Conservation (phyloP, 345 rosid species). For the Limnanthes douglasii region DNA sequence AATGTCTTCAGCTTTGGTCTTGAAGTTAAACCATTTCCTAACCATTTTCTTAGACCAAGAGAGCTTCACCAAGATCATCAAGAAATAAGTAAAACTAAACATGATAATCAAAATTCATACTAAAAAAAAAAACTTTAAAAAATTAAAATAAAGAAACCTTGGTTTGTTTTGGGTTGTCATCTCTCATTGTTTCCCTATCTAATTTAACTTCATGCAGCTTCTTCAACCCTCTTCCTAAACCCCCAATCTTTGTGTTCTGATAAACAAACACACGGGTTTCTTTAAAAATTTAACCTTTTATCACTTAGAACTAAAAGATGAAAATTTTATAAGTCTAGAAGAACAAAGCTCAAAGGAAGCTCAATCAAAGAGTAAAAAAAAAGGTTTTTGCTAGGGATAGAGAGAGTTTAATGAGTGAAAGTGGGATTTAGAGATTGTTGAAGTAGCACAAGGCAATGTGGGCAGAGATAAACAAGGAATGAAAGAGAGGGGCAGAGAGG, state of each 20-base stretch:
- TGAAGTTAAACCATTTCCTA: constrained; percentile 88
- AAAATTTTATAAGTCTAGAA: constrained; percentile 6
- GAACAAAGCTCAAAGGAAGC: constrained; percentile 3
- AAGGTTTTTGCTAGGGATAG: constrained; percentile 5
- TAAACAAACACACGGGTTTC: no score
- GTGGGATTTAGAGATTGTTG: constrained; percentile 32
- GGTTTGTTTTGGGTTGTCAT: constrained; percentile 74
- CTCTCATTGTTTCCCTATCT: constrained; percentile 52
- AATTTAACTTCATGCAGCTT: constrained; percentile 25
- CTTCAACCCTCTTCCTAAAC: constrained; percentile 11
- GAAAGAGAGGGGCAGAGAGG: constrained; percentile 9
- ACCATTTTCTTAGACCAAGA: constrained; percentile 94
- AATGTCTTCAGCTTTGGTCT: constrained; percentile 73
- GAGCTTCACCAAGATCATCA: constrained; percentile 34
- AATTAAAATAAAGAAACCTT: constrained; percentile 35
- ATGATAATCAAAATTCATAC: constrained; percentile 6
- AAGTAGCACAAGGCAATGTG: constrained; percentile 19
- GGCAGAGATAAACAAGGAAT: constrained; percentile 1
- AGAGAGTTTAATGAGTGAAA: constrained; percentile 31
- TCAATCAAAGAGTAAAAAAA: constrained; percentile 8
- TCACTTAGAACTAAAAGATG: constrained; percentile 10
- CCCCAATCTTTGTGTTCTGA: constrained; percentile 7
- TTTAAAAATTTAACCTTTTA: no score
- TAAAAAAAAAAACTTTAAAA: constrained; percentile 3
- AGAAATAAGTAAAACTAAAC: background rate